Percentiles rank a stretch among this genome's conserved stretches.
These are phyloP conservation scores for Alternaria metachromatica DNA, from an alignment of 2,329 filamentous ascomycete species.

Conservation along the genomic window DNA sequence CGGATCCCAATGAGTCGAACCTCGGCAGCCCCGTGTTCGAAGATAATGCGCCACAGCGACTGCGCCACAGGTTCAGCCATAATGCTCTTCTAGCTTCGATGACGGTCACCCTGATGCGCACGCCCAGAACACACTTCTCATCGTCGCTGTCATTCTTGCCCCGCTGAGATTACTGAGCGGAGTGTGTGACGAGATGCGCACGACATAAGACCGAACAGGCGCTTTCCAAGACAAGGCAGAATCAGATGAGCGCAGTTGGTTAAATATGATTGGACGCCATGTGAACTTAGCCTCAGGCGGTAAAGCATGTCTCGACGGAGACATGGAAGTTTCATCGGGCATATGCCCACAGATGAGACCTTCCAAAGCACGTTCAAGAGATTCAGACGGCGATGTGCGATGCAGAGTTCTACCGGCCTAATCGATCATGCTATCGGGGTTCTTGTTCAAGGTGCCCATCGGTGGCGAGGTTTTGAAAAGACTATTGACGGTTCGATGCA, in stretches of 20 bases:
- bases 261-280: background rate
- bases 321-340: background rate
- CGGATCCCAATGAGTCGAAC: too few relatives aligned
- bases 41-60: background rate
- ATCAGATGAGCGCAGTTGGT: background rate
- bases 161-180: background rate
- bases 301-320: background rate
- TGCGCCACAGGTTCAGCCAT: background rate
- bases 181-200: background rate
- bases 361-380: background rate
- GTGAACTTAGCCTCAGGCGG: background rate
- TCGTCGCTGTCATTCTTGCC: background rate
- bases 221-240: slow-evolving; percentile 9
- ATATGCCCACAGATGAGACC: background rate
- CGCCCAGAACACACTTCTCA: background rate
- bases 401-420: background rate
- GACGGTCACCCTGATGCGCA: background rate
- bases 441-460: background rate
- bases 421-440: background rate
- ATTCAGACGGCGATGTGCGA: background rate
- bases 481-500: background rate
- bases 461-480: background rate
- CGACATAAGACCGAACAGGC: slow-evolving; percentile 1
- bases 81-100: background rate
- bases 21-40: background rate